A percentile compares a stretch with the other conserved stretches of the same genome.
Conservation (phyloP, 2,329 filamentous ascomycete genomes). For the Fusarium phyllophilum region DNA sequence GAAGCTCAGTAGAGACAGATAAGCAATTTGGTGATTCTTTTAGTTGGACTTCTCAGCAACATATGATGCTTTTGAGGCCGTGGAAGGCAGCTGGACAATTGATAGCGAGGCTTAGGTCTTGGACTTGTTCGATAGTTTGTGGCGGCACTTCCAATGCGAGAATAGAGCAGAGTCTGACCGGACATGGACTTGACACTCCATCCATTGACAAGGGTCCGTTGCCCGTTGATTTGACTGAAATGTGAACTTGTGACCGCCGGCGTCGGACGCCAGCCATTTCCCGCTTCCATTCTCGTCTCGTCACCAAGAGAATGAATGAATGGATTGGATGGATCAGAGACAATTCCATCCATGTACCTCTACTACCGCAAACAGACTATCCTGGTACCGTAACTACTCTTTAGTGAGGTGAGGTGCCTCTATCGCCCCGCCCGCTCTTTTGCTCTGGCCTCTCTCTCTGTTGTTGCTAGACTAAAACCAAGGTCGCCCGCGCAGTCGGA, state of each 20-base stretch:
- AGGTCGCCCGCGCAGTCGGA: conserved; percentile 19
- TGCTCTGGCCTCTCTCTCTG: background rate
- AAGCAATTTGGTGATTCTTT: conserved; percentile 5
- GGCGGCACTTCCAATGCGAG: conserved; percentile 25
- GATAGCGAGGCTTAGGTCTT: conserved; percentile 16
- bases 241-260: conserved; percentile 41
- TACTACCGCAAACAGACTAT: conserved; percentile 29
- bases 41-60: background rate
- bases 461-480: conserved; percentile 33
- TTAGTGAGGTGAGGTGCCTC: conserved; percentile 1
- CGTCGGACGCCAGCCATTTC: conserved; percentile 34
- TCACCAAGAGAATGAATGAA: background rate
- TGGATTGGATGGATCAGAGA: conserved; percentile 1
- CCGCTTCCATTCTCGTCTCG: conserved; percentile 18
- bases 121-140: conserved; percentile 25
- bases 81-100: conserved; percentile 20
- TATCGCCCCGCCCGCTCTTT: conserved; percentile 7
- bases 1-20: background rate
- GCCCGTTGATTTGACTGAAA: conserved; percentile 32
- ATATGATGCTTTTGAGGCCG: conserved; percentile 3
- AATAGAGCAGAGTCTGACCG: conserved; percentile 15
- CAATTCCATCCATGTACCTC: conserved; percentile 17
- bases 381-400: background rate
- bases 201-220: conserved; percentile 12
- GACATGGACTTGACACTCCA: conserved; percentile 12